A percentile compares a stretch with the other conserved stretches of the same genome.
Conservation (phyloP, 176 grass and related monocot genomes). For the Calamus simplicifolius region DNA sequence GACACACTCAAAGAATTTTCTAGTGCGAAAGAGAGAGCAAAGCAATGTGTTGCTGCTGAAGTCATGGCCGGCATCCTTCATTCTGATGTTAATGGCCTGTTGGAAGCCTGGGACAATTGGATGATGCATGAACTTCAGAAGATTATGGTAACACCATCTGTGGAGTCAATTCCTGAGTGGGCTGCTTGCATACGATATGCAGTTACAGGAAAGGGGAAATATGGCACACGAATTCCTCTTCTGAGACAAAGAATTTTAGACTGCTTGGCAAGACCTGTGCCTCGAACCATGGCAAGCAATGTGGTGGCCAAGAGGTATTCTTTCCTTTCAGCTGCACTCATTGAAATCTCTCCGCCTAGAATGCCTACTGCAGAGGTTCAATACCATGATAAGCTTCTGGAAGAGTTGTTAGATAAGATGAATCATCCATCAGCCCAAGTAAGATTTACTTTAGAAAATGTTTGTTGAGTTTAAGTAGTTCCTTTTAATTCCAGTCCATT, state of each 20-base stretch:
- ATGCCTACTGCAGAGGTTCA: constrained; percentile 58
- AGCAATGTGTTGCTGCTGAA: constrained; percentile 97
- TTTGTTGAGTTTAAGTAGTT: no score
- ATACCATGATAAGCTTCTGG: constrained; percentile 68
- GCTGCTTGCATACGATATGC: constrained; percentile 91
- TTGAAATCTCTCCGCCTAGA: constrained; percentile 73
- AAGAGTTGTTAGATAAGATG: constrained; percentile 86
- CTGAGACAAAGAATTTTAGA: constrained; percentile 77
- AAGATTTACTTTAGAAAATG: constrained; percentile 14
- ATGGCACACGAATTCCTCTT: constrained; percentile 60
- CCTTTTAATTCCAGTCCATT: no score
- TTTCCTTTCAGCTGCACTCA: constrained; percentile 74
- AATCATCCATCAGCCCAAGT: constrained; percentile 87
- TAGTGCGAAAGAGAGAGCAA: constrained; percentile 87
- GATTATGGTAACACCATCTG: constrained; percentile 68
- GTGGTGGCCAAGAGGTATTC: constrained; percentile 94
- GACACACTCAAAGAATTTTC: constrained; percentile 60
- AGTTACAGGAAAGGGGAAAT: constrained; percentile 85
- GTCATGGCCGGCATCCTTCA: constrained; percentile 88
- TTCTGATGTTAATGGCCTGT: constrained; percentile 57
- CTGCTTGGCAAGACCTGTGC: constrained; percentile 50
- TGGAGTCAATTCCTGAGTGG: constrained; percentile 93
- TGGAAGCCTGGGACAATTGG: constrained; percentile 53
- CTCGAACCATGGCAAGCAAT: constrained; percentile 55
- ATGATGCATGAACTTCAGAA: constrained; percentile 67